phyloP scores from a whole-genome alignment of 352 stramenopile genomes.

The Pythium chondricola region DNA sequence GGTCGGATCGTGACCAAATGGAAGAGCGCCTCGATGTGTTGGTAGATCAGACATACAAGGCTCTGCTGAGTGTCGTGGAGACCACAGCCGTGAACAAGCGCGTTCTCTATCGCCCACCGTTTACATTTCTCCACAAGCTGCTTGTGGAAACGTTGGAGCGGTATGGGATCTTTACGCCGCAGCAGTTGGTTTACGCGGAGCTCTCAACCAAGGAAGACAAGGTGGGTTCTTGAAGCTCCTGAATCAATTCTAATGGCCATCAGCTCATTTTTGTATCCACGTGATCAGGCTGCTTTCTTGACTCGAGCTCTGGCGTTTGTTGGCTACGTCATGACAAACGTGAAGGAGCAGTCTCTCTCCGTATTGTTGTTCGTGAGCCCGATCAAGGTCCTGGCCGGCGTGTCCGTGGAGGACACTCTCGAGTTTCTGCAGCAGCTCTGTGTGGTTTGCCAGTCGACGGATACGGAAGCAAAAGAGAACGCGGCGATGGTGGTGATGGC shows the following conservation, averaged over 20 bases:
- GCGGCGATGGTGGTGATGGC: conserved; percentile 44
- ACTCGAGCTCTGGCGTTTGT: conserved; percentile 73
- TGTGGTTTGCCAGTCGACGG: conserved; percentile 42
- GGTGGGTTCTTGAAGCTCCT: conserved; percentile 13
- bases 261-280: not conserved
- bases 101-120: conserved; percentile 62
- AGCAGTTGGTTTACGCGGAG: conserved; percentile 56
- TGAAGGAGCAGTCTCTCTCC: conserved; percentile 45
- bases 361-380: conserved; percentile 74
- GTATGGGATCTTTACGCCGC: conserved; percentile 56
- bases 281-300: conserved; percentile 58
- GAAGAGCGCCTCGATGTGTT: conserved; percentile 17
- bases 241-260: not conserved
- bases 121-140: conserved; percentile 81
- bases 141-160: conserved; percentile 55
- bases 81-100: conserved; percentile 64
- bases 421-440: conserved; percentile 74
- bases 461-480: conserved; percentile 42
- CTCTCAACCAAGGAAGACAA: conserved; percentile 73
- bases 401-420: conserved; percentile 57
- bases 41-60: conserved; percentile 59
- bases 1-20: too few species aligned
- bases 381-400: conserved; percentile 73
- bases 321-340: conserved; percentile 38
- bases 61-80: conserved; percentile 54